These are phyloP conservation scores for Yamadazyma triangularis DNA, from an alignment of 1,139 yeast species.

Conservation along the genomic window DNA sequence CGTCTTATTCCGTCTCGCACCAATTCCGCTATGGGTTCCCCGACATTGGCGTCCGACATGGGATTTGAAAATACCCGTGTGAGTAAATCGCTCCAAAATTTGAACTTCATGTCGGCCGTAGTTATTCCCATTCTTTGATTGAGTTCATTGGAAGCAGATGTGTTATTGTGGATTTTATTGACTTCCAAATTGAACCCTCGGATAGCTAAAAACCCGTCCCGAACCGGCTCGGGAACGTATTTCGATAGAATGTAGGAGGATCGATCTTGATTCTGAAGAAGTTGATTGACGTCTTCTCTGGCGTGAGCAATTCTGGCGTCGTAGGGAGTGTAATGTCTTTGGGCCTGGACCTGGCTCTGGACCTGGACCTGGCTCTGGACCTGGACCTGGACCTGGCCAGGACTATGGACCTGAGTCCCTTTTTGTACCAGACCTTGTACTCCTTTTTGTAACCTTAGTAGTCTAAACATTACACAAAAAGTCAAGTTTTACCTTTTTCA, in stretches of 20 bases:
- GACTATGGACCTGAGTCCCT: too few species aligned
- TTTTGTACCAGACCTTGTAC: too few species aligned
- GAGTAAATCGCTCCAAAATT: slow-evolving; percentile 58
- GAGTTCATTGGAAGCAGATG: slow-evolving; percentile 28
- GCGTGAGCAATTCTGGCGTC: too few species aligned
- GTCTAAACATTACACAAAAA: too few species aligned
- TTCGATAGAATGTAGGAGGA: slow-evolving; percentile 66
- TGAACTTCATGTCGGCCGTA: slow-evolving; percentile 51
- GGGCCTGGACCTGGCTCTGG: too few species aligned
- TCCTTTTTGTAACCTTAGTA: too few species aligned
- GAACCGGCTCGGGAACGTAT: slow-evolving; percentile 63
- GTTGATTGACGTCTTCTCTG: slow-evolving; percentile 36
- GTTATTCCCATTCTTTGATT: slow-evolving; percentile 36
- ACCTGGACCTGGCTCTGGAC: too few species aligned
- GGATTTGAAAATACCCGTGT: slow-evolving; percentile 39
- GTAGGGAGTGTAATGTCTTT: too few species aligned
- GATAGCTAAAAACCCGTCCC: slow-evolving; percentile 62
- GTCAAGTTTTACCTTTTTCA: too few species aligned
- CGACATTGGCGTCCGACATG: slow-evolving; percentile 32
- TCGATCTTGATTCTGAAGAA: slow-evolving; percentile 49
- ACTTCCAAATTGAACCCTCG: slow-evolving; percentile 68
- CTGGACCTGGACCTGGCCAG: too few species aligned
- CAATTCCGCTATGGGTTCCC: slow-evolving; percentile 67
- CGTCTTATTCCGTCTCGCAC: slow-evolving; percentile 45
- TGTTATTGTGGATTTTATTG: slow-evolving; percentile 52